A percentile compares a stretch with the other conserved stretches of the same genome.
These are phyloP conservation scores for Neophaeococcomyces mojaviensis DNA, from an alignment of 2,329 filamentous ascomycete genomes.

Conservation along the genomic window DNA sequence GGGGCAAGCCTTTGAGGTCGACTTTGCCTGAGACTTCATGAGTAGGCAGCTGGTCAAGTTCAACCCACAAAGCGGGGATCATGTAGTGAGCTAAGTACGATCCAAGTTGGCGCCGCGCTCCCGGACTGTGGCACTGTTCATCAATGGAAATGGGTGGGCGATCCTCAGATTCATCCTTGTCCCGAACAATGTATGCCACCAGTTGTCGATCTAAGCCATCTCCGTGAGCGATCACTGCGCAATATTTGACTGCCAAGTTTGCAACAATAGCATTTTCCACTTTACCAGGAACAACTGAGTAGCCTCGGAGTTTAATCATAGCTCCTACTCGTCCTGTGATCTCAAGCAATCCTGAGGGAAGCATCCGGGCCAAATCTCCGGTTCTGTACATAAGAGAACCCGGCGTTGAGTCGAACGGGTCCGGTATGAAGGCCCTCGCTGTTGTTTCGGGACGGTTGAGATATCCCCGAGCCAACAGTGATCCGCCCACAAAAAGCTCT, in stretches of 20 bases:
- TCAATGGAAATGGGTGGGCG: constrained; percentile 60
- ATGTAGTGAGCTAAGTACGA: constrained; percentile 71
- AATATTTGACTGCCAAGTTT: constrained; percentile 62
- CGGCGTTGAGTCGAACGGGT: constrained; percentile 54
- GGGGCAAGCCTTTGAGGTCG: constrained; percentile 63
- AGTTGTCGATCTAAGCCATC: constrained; percentile 69
- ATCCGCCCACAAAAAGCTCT: constrained; percentile 70
- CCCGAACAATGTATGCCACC: constrained; percentile 67
- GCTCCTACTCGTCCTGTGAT: constrained; percentile 69
- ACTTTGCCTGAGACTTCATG: constrained; percentile 74
- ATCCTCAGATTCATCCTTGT: constrained; percentile 51
- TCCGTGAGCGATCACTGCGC: constrained; percentile 65
- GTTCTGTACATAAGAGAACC: constrained; percentile 67
- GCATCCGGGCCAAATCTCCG: constrained; percentile 61
- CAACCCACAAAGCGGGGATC: constrained; percentile 72
- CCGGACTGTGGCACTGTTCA: constrained; percentile 62
- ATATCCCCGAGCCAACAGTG: constrained; percentile 66
- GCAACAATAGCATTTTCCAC: constrained; percentile 66
- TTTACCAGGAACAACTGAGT: constrained; percentile 69
- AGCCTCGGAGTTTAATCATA: constrained; percentile 76
- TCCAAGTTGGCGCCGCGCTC: constrained; percentile 57
- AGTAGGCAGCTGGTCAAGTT: constrained; percentile 62
- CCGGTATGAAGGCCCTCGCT: constrained; percentile 59
- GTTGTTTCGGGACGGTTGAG: constrained; percentile 74
- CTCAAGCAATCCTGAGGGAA: constrained; percentile 62